A percentile compares a stretch with the other conserved stretches of the same genome.
Evolutionary conservation across 768 basidiomycete species (phyloP).

Genomic region (Boletus rufocinnamomeus): DNA sequence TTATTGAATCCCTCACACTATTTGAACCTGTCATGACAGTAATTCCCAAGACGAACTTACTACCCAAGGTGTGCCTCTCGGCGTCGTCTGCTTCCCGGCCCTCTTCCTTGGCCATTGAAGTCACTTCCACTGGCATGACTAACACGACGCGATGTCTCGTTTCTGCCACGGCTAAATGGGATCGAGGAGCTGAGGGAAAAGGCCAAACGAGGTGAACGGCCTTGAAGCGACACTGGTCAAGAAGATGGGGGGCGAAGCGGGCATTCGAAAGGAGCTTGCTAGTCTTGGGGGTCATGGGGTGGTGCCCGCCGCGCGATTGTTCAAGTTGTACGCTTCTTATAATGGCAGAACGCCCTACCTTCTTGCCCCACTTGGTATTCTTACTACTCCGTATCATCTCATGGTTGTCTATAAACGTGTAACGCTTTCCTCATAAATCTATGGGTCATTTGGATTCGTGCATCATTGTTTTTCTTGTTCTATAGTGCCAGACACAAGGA

Average conservation of each 20-base stretch:
- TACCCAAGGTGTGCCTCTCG: too few relatives aligned
- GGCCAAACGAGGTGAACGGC: conserved; percentile 81
- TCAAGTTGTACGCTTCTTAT: not conserved
- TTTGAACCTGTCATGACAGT: too few relatives aligned
- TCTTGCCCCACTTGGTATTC: too few relatives aligned
- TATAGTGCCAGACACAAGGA: not conserved
- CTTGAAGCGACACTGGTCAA: conserved; percentile 93
- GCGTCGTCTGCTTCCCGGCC: too few relatives aligned
- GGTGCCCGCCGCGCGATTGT: not conserved
- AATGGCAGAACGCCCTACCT: not conserved
- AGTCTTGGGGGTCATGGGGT: conserved; percentile 36
- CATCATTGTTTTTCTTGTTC: not conserved
- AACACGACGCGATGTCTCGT: not conserved
- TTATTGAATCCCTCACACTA: too few relatives aligned
- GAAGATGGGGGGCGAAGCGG: conserved; percentile 92
- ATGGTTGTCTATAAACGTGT: not conserved
- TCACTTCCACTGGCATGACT: too few relatives aligned
- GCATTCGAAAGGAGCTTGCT: conserved; percentile 76
- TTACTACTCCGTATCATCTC: not conserved
- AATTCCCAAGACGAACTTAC: too few relatives aligned
- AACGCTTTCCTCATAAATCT: conserved; percentile 8
- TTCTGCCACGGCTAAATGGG: conserved; percentile 86
- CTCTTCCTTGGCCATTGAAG: too few relatives aligned
- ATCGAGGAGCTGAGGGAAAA: conserved; percentile 98
- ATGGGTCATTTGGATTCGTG: conserved; percentile 2